These are phyloP conservation scores for Kingdonia uniflora DNA, from an alignment of 164 flowering plant genomes.

Conservation along the genomic window DNA sequence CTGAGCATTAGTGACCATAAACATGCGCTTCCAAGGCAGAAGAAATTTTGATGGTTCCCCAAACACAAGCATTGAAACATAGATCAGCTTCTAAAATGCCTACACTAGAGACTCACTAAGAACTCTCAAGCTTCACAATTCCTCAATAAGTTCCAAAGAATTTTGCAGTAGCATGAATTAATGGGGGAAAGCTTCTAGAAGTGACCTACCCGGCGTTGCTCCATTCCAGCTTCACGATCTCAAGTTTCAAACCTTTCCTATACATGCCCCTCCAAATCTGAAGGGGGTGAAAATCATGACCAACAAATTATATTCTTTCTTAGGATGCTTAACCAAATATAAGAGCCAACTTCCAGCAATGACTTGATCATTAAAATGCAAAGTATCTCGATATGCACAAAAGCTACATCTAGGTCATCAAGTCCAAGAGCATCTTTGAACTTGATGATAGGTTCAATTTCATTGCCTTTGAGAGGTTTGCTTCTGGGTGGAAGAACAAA, in stretches of 20 bases:
- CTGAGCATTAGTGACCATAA: slow-evolving; percentile 90
- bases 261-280: slow-evolving; percentile 84
- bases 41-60: slow-evolving; percentile 93
- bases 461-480: slow-evolving; percentile 76
- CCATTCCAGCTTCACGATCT: slow-evolving; percentile 69
- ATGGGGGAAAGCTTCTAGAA: slow-evolving; percentile 8
- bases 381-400: slow-evolving; percentile 90
- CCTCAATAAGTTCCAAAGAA: slow-evolving; percentile 1
- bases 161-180: neutral
- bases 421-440: slow-evolving; percentile 85
- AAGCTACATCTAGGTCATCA: slow-evolving; percentile 98
- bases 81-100: slow-evolving; percentile 98
- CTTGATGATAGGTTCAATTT: slow-evolving; percentile 64
- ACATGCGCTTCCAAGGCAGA: slow-evolving; percentile 98
- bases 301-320: too few relatives aligned
- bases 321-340: too few relatives aligned
- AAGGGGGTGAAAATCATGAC: neutral
- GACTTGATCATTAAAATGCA: too few relatives aligned
- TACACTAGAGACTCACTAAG: slow-evolving; percentile 57
- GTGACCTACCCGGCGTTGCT: slow-evolving; percentile 80
- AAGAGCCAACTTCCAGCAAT: too few relatives aligned
- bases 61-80: slow-evolving; percentile 91
- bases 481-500: slow-evolving; percentile 73
- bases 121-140: slow-evolving; percentile 39
- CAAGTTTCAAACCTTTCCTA: slow-evolving; percentile 96